Conservation (phyloP, 148 eudicot genomes). For the Pharnaceum exiguum region DNA sequence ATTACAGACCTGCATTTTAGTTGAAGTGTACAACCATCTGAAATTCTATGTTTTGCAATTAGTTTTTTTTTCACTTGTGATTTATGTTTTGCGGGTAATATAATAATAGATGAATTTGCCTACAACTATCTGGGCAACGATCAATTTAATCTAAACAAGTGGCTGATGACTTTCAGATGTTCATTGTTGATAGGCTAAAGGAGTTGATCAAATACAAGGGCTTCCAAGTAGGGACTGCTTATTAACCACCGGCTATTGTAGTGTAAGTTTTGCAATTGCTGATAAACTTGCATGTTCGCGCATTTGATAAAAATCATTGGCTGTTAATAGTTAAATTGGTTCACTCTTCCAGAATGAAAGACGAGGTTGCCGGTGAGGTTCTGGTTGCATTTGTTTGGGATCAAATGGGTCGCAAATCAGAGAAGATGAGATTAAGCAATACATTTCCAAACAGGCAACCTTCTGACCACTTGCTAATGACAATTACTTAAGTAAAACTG, state of each 20-base stretch:
- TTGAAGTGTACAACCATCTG: too few species aligned
- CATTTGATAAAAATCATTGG: too few species aligned
- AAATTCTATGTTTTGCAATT: too few species aligned
- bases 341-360: constrained; percentile 71
- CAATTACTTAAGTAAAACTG: background rate
- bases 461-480: too few species aligned
- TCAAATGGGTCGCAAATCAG: constrained; percentile 59
- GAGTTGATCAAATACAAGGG: constrained; percentile 89
- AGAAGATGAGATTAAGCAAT: constrained; percentile 74
- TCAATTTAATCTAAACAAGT: too few species aligned
- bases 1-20: too few species aligned
- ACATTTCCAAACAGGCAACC: constrained; percentile 70
- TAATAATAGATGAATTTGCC: too few species aligned
- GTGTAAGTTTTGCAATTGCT: constrained; percentile 72
- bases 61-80: too few species aligned
- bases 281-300: too few species aligned
- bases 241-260: constrained; percentile 74
- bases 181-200: constrained; percentile 80
- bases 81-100: too few species aligned
- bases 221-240: constrained; percentile 79
- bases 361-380: constrained; percentile 87
- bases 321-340: too few species aligned
- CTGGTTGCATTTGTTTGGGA: constrained; percentile 79
- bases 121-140: too few species aligned
- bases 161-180: constrained; percentile 71